These are phyloP conservation scores for Malus sylvestris DNA, from an alignment of 306 rosid genomes.

Conservation along the genomic window DNA sequence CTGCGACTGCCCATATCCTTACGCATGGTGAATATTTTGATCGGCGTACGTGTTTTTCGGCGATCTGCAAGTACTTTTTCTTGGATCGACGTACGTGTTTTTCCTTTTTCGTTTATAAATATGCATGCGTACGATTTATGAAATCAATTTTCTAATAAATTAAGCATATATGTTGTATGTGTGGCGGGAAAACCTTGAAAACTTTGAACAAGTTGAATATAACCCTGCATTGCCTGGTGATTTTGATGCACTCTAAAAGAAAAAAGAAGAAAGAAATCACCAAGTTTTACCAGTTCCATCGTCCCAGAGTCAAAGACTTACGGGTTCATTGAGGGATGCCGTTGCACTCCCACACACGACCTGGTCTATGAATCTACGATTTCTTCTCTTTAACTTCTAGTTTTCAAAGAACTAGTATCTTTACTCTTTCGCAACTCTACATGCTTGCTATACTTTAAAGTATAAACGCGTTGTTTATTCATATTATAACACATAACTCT, in stretches of 20 bases:
- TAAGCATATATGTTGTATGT: background rate
- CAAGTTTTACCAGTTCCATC: background rate
- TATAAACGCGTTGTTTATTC: rapidly evolving
- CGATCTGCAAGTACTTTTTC: background rate
- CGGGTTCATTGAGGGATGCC: background rate
- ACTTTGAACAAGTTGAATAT: background rate
- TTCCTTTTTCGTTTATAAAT: too few species aligned
- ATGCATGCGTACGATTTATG: background rate
- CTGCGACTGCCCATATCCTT: background rate
- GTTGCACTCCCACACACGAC: background rate
- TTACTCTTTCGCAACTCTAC: too few species aligned
- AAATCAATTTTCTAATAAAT: background rate
- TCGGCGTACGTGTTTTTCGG: background rate
- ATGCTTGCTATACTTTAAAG: too few species aligned
- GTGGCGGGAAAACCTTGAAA: background rate
- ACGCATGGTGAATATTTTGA: background rate
- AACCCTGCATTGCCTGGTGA: too few species aligned
- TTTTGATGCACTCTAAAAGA: background rate
- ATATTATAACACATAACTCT: too few species aligned
- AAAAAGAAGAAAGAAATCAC: background rate
- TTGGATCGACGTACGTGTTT: background rate
- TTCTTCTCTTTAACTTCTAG: background rate
- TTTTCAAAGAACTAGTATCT: background rate
- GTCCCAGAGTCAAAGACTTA: background rate
- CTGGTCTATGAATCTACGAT: background rate